Conservation (phyloP, 805 yeast genomes). For the Diddensiella transvaalensis region DNA sequence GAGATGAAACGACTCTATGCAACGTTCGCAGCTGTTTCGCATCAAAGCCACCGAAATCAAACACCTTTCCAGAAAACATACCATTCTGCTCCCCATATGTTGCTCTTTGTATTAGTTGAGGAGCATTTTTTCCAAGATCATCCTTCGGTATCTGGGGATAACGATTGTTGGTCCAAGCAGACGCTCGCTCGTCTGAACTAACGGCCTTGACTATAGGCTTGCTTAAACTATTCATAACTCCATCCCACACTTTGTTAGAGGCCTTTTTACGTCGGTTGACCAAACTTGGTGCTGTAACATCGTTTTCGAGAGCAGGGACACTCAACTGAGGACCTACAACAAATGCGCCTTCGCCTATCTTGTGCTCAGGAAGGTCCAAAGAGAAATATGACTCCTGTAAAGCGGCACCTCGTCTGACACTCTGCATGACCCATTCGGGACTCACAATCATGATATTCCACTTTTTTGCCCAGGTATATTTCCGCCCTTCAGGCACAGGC, state of each 20-base stretch:
- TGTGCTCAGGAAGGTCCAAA: slow-evolving; percentile 26
- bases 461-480: slow-evolving; percentile 37
- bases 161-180: slow-evolving; percentile 11
- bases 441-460: slow-evolving; percentile 41
- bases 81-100: slow-evolving; percentile 7
- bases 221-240: slow-evolving; percentile 9
- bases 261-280: slow-evolving; percentile 3
- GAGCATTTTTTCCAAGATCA: not conserved
- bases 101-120: not conserved
- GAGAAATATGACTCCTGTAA: slow-evolving; percentile 38
- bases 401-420: slow-evolving; percentile 40
- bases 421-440: slow-evolving; percentile 44
- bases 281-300: not conserved
- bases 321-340: slow-evolving; percentile 3
- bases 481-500: slow-evolving; percentile 31
- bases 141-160: not conserved
- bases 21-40: slow-evolving; percentile 39
- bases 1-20: slow-evolving; percentile 42
- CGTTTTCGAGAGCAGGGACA: slow-evolving; percentile 23
- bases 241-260: slow-evolving; percentile 16
- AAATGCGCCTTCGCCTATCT: slow-evolving; percentile 36
- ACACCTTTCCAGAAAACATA: slow-evolving; percentile 43
- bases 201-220: not conserved
- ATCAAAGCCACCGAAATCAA: slow-evolving; percentile 43
- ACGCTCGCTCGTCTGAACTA: not conserved